These are phyloP conservation scores for Syncephalastrum contaminatum DNA, from an alignment of 371 early-diverging fungal genomes.

Conservation along the genomic window DNA sequence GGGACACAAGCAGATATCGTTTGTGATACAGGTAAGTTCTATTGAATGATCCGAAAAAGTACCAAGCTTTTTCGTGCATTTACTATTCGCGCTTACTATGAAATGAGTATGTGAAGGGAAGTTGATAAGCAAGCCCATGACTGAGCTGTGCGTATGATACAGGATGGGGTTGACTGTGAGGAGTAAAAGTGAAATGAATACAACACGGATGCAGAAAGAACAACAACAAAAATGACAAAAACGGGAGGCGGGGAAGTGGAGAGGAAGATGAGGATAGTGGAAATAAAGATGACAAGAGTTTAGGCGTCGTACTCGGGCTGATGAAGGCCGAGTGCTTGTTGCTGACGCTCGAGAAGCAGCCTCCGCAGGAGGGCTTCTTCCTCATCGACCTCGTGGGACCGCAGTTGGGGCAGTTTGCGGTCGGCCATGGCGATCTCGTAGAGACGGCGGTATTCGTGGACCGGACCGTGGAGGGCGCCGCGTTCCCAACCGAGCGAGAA, in stretches of 20 bases:
- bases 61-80: too few species aligned
- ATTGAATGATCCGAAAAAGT: too few species aligned
- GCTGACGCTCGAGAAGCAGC: constrained; percentile 13
- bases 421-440: constrained; percentile 40
- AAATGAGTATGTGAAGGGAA: too few species aligned
- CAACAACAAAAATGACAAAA: constrained; percentile 1
- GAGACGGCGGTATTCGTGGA: constrained; percentile 46
- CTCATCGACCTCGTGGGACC: constrained; percentile 40
- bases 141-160: too few species aligned
- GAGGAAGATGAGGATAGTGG: constrained; percentile 2
- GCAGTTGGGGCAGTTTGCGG: constrained; percentile 25
- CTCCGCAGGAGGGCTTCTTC: constrained; percentile 28
- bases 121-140: too few species aligned
- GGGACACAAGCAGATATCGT: too few species aligned
- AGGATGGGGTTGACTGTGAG: not conserved
- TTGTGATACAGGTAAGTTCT: too few species aligned
- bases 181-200: constrained; percentile 6
- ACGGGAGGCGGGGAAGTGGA: not conserved
- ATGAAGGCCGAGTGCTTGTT: constrained; percentile 7
- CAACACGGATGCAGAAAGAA: constrained; percentile 8
- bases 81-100: too few species aligned
- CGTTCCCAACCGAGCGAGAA: constrained; percentile 59
- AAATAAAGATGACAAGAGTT: not conserved
- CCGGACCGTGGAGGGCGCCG: constrained; percentile 35
- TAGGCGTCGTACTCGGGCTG: constrained; percentile 6